Conservation (phyloP, 371 early-diverging fungal genomes). For the Chytridium lagenaria region DNA sequence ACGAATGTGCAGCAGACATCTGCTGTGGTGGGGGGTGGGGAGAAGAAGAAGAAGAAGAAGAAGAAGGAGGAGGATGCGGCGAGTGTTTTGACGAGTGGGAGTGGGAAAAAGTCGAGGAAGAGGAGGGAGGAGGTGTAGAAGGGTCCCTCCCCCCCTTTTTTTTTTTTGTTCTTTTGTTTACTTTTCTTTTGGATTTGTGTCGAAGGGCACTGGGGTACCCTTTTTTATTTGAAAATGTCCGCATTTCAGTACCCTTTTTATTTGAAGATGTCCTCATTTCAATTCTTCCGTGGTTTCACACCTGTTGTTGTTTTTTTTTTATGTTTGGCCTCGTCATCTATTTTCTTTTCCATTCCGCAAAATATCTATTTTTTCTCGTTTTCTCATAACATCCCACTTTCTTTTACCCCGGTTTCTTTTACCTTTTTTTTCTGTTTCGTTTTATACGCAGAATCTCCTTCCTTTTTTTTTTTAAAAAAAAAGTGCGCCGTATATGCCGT, state of each 20-base stretch:
- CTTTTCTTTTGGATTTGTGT: not conserved
- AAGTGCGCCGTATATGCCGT: not conserved
- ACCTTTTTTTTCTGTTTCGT: not conserved
- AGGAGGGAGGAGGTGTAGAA: not conserved
- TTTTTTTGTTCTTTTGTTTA: not conserved
- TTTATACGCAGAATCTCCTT: not conserved
- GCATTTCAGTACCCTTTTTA: not conserved
- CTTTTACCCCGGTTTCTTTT: not conserved
- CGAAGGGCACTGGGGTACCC: no score
- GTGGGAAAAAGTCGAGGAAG: not conserved
- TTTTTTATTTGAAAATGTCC: not conserved
- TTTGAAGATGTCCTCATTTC: no score
- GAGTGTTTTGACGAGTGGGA: not conserved
- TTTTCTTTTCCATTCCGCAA: not conserved
- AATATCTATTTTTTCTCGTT: not conserved
- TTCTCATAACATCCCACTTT: not conserved
- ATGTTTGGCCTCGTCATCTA: not conserved
- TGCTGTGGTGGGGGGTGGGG: not conserved
- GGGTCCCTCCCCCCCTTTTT: not conserved
- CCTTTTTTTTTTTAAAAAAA: not conserved
- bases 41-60: constrained; percentile 5
- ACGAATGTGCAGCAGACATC: not conserved
- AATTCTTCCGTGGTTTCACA: no score
- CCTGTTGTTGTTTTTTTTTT: no score
- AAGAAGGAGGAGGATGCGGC: not conserved